Evolutionary conservation across 2,329 filamentous ascomycete species (phyloP).

Genomic region (Phyllosticta ampelicida): DNA sequence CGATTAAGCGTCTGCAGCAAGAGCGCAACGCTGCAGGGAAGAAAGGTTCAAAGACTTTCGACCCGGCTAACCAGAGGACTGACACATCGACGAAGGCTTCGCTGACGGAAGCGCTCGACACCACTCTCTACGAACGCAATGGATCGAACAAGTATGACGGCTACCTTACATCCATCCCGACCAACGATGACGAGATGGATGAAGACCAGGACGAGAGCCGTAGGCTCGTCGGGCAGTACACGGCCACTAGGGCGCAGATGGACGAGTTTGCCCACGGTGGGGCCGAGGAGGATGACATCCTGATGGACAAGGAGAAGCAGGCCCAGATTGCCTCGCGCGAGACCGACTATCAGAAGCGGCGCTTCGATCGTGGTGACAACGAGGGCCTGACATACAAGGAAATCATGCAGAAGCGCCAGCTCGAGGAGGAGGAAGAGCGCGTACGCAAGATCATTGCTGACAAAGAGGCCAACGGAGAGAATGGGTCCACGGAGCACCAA

Average conservation of each 20-base stretch:
- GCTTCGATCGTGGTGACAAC: slow-evolving; percentile 71
- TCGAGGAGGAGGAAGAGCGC: slow-evolving; percentile 81
- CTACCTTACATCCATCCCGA: slow-evolving; percentile 82
- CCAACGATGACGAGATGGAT: slow-evolving; percentile 69
- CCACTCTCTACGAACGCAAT: slow-evolving; percentile 71
- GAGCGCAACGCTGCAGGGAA: slow-evolving; percentile 80
- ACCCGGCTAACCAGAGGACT: slow-evolving; percentile 68
- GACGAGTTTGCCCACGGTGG: slow-evolving; percentile 87
- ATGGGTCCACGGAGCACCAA: slow-evolving; percentile 53
- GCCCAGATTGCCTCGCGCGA: slow-evolving; percentile 86
- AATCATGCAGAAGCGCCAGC: slow-evolving; percentile 78
- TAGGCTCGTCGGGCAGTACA: slow-evolving; percentile 88
- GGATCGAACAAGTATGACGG: slow-evolving; percentile 72
- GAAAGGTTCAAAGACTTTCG: slow-evolving; percentile 72
- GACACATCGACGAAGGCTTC: slow-evolving; percentile 83
- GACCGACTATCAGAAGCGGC: slow-evolving; percentile 94
- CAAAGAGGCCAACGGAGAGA: slow-evolving; percentile 51
- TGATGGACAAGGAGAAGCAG: slow-evolving; percentile 77
- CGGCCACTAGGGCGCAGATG: slow-evolving; percentile 81
- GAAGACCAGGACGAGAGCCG: slow-evolving; percentile 59
- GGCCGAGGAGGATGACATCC: slow-evolving; percentile 83
- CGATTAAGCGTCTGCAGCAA: slow-evolving; percentile 77
- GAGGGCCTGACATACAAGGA: slow-evolving; percentile 75
- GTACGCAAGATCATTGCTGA: slow-evolving; percentile 72
- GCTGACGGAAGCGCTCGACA: slow-evolving; percentile 82